Conservation (phyloP, 106 monocot genomes). For the Acorus calamus region DNA sequence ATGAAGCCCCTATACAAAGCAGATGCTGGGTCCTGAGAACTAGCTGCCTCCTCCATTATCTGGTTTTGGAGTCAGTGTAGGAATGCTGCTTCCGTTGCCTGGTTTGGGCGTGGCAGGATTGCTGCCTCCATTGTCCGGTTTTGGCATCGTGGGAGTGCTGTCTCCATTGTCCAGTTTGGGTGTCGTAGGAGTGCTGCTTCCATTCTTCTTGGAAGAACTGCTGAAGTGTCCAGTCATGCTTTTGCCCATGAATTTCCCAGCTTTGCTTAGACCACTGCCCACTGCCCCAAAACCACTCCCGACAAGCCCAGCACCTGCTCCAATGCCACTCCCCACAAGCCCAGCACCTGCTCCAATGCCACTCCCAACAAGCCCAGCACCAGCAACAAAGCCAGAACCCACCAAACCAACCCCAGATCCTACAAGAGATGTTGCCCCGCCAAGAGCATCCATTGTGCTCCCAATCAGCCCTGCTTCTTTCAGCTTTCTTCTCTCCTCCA, state of each 20-base stretch:
- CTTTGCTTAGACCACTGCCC: constrained; percentile 57
- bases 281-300: constrained; percentile 48
- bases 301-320: constrained; percentile 32
- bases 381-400: constrained; percentile 41
- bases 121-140: too few relatives aligned
- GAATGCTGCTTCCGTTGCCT: too few relatives aligned
- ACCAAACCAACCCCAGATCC: constrained; percentile 55
- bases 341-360: constrained; percentile 47
- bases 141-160: too few relatives aligned
- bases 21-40: too few relatives aligned
- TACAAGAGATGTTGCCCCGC: constrained; percentile 46
- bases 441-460: constrained; percentile 82
- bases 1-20: too few relatives aligned
- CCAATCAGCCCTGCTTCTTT: constrained; percentile 83
- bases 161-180: too few relatives aligned
- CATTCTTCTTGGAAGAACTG: constrained; percentile 32
- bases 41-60: too few relatives aligned
- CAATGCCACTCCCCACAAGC: constrained; percentile 43
- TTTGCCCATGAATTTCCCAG: constrained; percentile 70
- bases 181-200: constrained; percentile 5
- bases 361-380: constrained; percentile 34
- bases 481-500: constrained; percentile 65
- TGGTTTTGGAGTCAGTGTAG: too few relatives aligned
- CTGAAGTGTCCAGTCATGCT: constrained; percentile 34
- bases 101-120: too few relatives aligned